Base-by-base conservation (phyloP, 345 rosid genomes). In the Odontarrhena argentea region DNA sequence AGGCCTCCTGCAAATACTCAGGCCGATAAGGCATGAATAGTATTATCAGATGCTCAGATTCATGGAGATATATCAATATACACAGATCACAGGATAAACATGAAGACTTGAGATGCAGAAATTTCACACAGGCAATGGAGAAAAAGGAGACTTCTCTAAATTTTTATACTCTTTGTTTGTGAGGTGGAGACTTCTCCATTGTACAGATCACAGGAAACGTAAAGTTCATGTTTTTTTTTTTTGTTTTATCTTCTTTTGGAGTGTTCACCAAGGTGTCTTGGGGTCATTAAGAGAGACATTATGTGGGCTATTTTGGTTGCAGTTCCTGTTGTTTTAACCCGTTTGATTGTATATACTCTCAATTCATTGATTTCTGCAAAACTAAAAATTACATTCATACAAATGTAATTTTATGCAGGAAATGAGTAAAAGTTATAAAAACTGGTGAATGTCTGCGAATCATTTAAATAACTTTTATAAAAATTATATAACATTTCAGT, bases 1-100 rank as follows among this genome's bases (percentile, higher is more conserved):
- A 66, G 68, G 38, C 42, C 55, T 66, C 41, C 58, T 57, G 77
- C 67, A 34, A 52, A 66, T 52, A 37, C 67, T 26, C 50, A 58
- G 71, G 26, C 48, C 9, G 37, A n/a, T 54, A 46, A 48, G 14
- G 56, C 5, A 11, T 7, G 22, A 46, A 43, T 51, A 52, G 50
- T 26, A 46, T 26, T 37, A 28, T 30, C 15, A 38, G 36, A 57
- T 72, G 70, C 30, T 64, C 65, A 40, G 53, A 56, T 11, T 43
- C 46, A 22, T 22, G 65, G 53, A 56, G 48, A 41, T n/a, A n/a
- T n/a, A n/a, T 3, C 7, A 32, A 14, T 25, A 22, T 28, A 28
- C 25, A 55, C 44, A 46, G 52, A 48, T 48, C 18, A 65, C 55
- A 59, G 43, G 50, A 7, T 38, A 40, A 40, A 22, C 26, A 45